These are phyloP conservation scores for Coemansia sp. DNA, from an alignment of 192 early-diverging fungal species.

Conservation along the genomic window DNA sequence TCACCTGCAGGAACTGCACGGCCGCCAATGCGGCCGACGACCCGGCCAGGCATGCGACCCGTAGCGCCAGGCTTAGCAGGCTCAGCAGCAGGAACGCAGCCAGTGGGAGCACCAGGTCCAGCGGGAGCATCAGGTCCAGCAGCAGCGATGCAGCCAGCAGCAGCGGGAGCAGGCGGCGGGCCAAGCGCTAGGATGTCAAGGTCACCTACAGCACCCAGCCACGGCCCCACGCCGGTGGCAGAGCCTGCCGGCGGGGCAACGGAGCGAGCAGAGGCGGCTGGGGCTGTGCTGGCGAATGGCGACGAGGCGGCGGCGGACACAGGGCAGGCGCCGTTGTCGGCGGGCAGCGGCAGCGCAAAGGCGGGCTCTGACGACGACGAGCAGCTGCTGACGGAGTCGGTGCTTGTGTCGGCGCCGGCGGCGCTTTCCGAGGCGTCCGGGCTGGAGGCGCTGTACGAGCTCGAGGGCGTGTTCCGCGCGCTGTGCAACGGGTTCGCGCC, in stretches of 20 bases:
- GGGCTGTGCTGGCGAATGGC: neutral
- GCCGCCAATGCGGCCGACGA: constrained; percentile 4
- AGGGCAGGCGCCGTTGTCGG: constrained; percentile 5
- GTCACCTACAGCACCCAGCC: neutral
- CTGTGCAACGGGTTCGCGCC: constrained; percentile 43
- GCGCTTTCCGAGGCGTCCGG: constrained; percentile 25
- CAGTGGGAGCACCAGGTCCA: neutral
- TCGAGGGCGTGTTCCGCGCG: constrained; percentile 38
- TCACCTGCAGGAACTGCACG: neutral
- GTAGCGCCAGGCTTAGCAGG: neutral
- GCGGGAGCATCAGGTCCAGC: neutral
- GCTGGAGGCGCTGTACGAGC: constrained; percentile 30
- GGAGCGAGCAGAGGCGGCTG: neutral
- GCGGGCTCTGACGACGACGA: constrained; percentile 12
- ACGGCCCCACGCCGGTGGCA: neutral
- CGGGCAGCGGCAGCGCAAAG: neutral
- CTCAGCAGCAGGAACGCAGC: neutral
- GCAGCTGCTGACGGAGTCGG: constrained; percentile 35
- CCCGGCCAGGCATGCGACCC: constrained; percentile 10
- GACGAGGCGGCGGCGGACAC: neutral
- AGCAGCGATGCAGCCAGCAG: neutral
- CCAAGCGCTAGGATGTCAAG: neutral
- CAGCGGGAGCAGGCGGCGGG: neutral
- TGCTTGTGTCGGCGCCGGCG: constrained; percentile 26
- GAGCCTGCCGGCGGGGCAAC: neutral